These are phyloP conservation scores for Zygoascus bituminiphila DNA, from an alignment of 805 yeast genomes.

Conservation along the genomic window DNA sequence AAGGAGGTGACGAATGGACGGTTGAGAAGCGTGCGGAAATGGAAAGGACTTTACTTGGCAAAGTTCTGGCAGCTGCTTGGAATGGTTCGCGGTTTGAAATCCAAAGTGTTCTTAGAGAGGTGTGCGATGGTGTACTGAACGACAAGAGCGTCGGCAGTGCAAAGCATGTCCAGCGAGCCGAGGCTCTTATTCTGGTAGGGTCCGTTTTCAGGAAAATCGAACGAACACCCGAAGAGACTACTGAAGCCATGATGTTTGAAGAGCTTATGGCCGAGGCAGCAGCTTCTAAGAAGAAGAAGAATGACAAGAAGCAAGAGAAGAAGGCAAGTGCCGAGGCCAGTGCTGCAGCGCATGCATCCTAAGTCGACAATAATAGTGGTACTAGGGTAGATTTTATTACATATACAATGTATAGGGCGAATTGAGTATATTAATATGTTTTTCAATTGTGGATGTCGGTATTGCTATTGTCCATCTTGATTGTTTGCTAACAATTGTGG, in stretches of 20 bases:
- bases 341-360: not conserved
- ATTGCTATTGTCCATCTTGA: too few species aligned
- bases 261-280: constrained; percentile 85
- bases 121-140: constrained; percentile 66
- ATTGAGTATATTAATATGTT: too few species aligned
- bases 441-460: too few species aligned
- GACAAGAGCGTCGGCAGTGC: constrained; percentile 56
- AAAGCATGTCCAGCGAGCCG: constrained; percentile 66
- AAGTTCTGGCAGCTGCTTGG: constrained; percentile 92
- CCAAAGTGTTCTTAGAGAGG: constrained; percentile 67
- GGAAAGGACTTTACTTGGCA: constrained; percentile 78
- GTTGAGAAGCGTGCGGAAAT: constrained; percentile 64
- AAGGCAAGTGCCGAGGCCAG: constrained; percentile 1
- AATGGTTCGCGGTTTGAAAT: constrained; percentile 85
- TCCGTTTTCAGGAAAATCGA: constrained; percentile 54
- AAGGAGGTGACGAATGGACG: constrained; percentile 43
- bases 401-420: too few species aligned
- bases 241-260: constrained; percentile 83
- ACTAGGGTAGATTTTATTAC: too few species aligned
- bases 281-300: constrained; percentile 48
- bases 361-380: too few species aligned
- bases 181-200: constrained; percentile 69
- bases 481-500: too few species aligned
- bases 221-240: constrained; percentile 83
- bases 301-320: constrained; percentile 23